phyloP scores from a whole-genome alignment of 2,329 filamentous ascomycete species.

The Pseudocercospora eumusae region DNA sequence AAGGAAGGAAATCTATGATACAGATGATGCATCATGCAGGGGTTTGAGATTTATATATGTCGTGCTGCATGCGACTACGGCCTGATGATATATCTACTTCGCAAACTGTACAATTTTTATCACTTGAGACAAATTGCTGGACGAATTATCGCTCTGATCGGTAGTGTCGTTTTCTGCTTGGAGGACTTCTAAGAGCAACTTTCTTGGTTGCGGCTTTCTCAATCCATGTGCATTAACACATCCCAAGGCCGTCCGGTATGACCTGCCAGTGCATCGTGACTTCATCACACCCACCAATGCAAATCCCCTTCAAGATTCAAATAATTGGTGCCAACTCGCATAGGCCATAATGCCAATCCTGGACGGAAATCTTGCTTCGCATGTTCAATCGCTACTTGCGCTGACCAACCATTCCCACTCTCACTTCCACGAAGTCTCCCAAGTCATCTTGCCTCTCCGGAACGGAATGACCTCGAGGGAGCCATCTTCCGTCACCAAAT shows the following conservation, averaged over 20 bases:
- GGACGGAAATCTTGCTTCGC: not conserved
- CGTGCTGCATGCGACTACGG: not conserved
- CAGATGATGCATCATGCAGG: not conserved
- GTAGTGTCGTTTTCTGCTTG: not conserved
- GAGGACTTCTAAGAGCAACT: not conserved
- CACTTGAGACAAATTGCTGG: not conserved
- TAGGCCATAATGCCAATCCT: not conserved
- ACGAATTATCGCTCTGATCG: not conserved
- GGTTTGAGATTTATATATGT: not conserved
- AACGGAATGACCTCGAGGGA: constrained; percentile 66
- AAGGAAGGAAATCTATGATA: not conserved
- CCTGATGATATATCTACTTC: not conserved
- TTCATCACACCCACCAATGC: not conserved
- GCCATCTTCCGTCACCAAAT: constrained; percentile 56
- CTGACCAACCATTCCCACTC: not conserved
- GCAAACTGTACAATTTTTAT: not conserved
- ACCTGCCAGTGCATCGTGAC: not conserved
- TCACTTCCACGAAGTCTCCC: constrained; percentile 54
- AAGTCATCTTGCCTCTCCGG: constrained; percentile 62
- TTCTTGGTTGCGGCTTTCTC: not conserved
- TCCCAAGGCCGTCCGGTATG: too few species aligned
- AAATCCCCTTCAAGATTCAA: not conserved
- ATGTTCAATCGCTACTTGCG: not conserved
- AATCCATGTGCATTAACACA: too few species aligned
- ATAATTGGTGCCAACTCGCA: not conserved